phyloP scores from a whole-genome alignment of 2,329 filamentous ascomycete genomes.

The Cercospora janseana region DNA sequence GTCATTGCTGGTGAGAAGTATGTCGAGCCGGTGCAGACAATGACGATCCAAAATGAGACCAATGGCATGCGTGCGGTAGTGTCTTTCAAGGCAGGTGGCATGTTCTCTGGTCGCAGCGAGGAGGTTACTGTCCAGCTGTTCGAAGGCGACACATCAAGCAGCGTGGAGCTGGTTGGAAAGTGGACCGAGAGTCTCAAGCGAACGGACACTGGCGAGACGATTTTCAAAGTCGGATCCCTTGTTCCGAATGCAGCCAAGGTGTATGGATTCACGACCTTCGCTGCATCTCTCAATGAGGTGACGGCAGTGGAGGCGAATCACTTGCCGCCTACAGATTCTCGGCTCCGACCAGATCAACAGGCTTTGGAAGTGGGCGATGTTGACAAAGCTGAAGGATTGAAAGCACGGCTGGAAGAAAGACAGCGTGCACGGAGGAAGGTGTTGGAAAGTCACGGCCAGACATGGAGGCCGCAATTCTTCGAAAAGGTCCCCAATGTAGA shows the following conservation, averaged over 20 bases:
- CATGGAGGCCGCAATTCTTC: conserved; percentile 81
- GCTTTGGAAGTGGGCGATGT: conserved; percentile 77
- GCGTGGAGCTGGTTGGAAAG: conserved; percentile 71
- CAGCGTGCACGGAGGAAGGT: conserved; percentile 73
- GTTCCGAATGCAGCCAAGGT: conserved; percentile 76
- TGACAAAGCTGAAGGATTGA: conserved; percentile 79
- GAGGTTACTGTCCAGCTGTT: conserved; percentile 78
- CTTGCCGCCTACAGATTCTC: conserved; percentile 76
- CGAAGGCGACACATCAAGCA: conserved; percentile 62
- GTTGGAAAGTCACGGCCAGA: conserved; percentile 71
- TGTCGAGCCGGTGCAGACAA: conserved; percentile 86
- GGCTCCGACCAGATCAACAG: conserved; percentile 83
- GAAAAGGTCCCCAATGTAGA: conserved; percentile 55
- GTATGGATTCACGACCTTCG: conserved; percentile 87
- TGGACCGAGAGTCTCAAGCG: conserved; percentile 77
- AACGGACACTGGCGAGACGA: conserved; percentile 60
- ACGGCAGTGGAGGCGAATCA: conserved; percentile 73
- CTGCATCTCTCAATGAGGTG: conserved; percentile 81
- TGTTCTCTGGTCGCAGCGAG: conserved; percentile 93
- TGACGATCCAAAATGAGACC: conserved; percentile 81
- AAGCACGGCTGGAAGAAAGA: conserved; percentile 78
- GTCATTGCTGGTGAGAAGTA: conserved; percentile 99
- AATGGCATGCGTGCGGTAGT: conserved; percentile 80
- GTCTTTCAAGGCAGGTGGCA: conserved; percentile 90
- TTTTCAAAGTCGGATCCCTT: conserved; percentile 77